Evolutionary conservation across 176 grass and related monocot genomes (phyloP), one percentile per base, ranked within the genome.

Genomic region (Neostapfia colusana): DNA sequence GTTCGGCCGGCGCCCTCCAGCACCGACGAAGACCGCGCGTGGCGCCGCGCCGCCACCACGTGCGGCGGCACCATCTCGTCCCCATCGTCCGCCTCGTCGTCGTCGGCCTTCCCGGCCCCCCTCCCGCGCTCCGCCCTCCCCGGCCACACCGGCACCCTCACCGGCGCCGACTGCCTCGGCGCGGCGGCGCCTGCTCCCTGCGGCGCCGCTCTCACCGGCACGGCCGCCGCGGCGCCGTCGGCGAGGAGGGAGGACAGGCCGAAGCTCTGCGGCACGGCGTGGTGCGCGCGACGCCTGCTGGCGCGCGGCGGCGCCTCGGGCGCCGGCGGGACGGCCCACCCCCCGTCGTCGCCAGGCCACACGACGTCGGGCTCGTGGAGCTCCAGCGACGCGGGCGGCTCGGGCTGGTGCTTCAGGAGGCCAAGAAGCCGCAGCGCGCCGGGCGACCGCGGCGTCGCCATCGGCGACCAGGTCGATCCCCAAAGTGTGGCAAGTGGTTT

Each of bases 361-460:
- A 90, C 58, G 0, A 90, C 88, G 76, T 84, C 84, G 25, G 80
- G 56, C 88, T 90, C 88, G 64, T 90, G 84, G 58, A 90, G 79
- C 76, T 90, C 88, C 59, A 90, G 80, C 40, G 65, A 11, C 50
- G 40, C 10, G 17, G 59, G 24, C 24, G 84, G 7, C 15, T 80
- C 76, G 1, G 84, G 88, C 72, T 73, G 31, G 3, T 31, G 88
- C 80, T 79, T 87, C 2, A 84, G 80, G 71, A 87, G 80, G 59
- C 88, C 84, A 11, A 87, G 84, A 21, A 90, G 81, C 8, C 84
- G 70, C n/a, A 79, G 34, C 64, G 84, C 60, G 1, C 83, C 58
- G 0, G 70, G 55, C 15, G 83, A 81, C 39, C 73, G 68, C 42
- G 77, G 70, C 84, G 80, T 86, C 70, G 82, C 85, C 80, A 51